Evolutionary conservation across 179 eudicot species (phyloP), one percentile per base, ranked within the genome.

Genomic region (Corrigiola litoralis): DNA sequence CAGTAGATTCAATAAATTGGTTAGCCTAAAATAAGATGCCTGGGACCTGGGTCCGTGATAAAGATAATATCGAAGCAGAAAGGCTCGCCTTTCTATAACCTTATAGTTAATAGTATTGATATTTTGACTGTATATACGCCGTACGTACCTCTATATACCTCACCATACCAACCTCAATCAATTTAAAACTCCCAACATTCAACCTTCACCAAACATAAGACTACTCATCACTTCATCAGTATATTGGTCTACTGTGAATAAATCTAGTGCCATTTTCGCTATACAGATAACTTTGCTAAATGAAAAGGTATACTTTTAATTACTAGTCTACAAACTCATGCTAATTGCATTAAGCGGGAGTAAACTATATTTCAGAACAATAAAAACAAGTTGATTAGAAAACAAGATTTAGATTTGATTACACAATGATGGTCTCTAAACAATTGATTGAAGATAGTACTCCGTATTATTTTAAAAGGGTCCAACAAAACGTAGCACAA

Each of bases 121-220:
- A 47, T 11, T 16, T 58, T 25, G 56, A 67, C 48, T 36, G 20
- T 45, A 34, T 57, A 46, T 28, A 45, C 28, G 28, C 28, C 38
- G 46, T 33, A 41, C 64, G 50, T 59, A n/a, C 47, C 32, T 24
- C 42, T 27, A 8, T 25, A 23, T 16, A 13, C 38, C 28, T 41
- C 46, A 38, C 63, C 47, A 46, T 37, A 38, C 63, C 63, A 58
- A 58, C 63, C 6, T 24, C 9, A 37, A 21, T 58, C 38, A 54
- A 66, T 45, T 51, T 18, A 21, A 13, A 40, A 16, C 18, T 44
- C n/a, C 16, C n/a, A 57, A 12, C 62, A 58, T 33, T 57, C 61
- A 50, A 49, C 59, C 13, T 28, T 55, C 49, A 60, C 66, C 44
- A 37, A 61, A 58, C 49, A 33, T 54, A 53, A n/a, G 3, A 21